Evolutionary conservation across 2,329 filamentous ascomycete genomes (phyloP).

Genomic region (Nannizziopsis arthrosporioides): DNA sequence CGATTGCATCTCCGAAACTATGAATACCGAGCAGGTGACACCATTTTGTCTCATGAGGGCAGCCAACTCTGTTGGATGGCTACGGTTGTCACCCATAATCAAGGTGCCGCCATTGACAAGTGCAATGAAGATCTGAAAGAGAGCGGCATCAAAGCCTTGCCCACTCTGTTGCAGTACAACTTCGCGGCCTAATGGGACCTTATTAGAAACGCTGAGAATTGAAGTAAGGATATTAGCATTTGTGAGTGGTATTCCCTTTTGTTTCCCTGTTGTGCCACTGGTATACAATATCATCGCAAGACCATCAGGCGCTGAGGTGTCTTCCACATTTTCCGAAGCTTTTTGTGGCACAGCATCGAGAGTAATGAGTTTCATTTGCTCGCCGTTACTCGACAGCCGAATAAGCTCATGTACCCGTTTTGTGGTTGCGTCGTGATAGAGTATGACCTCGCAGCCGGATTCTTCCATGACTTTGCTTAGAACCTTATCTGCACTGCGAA

Average conservation of each 20-base stretch:
- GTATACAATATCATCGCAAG: constrained; percentile 46
- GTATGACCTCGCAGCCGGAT: constrained; percentile 19
- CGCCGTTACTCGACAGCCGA: neutral
- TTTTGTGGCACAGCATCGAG: constrained; percentile 18
- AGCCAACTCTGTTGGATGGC: constrained; percentile 16
- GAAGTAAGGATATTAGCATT: constrained; percentile 39
- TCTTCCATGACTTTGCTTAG: constrained; percentile 24
- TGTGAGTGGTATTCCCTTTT: constrained; percentile 59
- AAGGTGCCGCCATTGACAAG: constrained; percentile 17
- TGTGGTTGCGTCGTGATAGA: constrained; percentile 21
- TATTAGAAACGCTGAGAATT: constrained; percentile 15
- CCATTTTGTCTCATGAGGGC: constrained; percentile 15
- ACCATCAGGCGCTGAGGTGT: constrained; percentile 19
- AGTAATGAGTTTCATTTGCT: constrained; percentile 21
- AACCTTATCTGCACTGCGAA: constrained; percentile 20
- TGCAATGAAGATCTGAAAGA: constrained; percentile 16
- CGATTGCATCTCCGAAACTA: constrained; percentile 17
- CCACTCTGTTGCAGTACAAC: constrained; percentile 16
- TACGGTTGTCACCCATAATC: constrained; percentile 14
- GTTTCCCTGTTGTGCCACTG: constrained; percentile 53
- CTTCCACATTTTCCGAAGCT: constrained; percentile 12
- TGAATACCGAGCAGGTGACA: constrained; percentile 18
- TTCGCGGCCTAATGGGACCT: constrained; percentile 7
- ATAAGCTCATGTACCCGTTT: constrained; percentile 8
- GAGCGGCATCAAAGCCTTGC: constrained; percentile 14